These are phyloP conservation scores for Elsinoe ampelina DNA, from an alignment of 2,329 filamentous ascomycete genomes.

Conservation along the genomic window DNA sequence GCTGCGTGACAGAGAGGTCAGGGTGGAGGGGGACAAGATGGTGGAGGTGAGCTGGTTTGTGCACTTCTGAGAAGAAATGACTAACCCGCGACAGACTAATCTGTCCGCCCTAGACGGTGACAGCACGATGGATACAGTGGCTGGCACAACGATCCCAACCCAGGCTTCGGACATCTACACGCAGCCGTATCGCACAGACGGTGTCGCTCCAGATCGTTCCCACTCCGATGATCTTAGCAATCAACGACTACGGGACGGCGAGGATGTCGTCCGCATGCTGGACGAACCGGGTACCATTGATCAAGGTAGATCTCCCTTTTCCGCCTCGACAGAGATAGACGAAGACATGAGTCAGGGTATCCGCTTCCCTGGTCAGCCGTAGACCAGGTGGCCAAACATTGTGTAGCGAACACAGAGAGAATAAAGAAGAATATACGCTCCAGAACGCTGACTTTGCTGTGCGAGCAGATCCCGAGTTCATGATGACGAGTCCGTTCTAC, in stretches of 20 bases:
- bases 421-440: neutral
- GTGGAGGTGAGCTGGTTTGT: constrained; percentile 38
- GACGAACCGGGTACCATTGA: constrained; percentile 6
- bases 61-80: too few species aligned
- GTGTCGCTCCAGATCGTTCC: neutral
- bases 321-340: neutral
- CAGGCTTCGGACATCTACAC: neutral
- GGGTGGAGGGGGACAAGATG: constrained; percentile 61
- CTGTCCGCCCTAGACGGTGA: neutral
- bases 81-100: neutral
- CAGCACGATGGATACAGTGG: neutral
- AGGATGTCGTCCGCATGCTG: constrained; percentile 9
- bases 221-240: neutral
- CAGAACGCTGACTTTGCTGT: neutral
- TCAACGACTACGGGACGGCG: constrained; percentile 4
- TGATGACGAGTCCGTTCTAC: constrained; percentile 22
- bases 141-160: too few species aligned
- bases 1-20: constrained; percentile 62
- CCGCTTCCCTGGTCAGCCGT: neutral
- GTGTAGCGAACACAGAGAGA: neutral
- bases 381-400: neutral
- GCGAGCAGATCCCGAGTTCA: constrained; percentile 21
- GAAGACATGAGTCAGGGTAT: neutral
- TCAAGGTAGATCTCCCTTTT: constrained; percentile 10
- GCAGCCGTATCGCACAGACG: neutral